These are phyloP conservation scores for Iris pallida DNA, from an alignment of 116 monocot genomes.

Conservation along the genomic window DNA sequence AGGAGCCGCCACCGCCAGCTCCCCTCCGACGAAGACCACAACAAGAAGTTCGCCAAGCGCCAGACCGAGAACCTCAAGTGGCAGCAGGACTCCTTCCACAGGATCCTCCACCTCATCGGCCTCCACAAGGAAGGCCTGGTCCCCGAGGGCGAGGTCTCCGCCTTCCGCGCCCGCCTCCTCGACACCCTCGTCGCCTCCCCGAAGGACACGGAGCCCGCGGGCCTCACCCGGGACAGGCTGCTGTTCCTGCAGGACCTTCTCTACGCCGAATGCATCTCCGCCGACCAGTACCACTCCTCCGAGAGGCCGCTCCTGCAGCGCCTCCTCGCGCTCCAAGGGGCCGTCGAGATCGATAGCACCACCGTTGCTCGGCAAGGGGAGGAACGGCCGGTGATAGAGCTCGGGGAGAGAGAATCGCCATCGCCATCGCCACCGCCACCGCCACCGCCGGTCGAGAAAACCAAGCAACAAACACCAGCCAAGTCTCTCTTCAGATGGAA, in stretches of 20 bases:
- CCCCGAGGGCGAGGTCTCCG: slow-evolving; percentile 45
- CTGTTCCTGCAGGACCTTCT: slow-evolving; percentile 89
- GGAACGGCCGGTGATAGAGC: slow-evolving; percentile 72
- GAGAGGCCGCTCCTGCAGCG: slow-evolving; percentile 76
- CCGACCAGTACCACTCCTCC: slow-evolving; percentile 65
- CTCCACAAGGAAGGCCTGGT: slow-evolving; percentile 79
- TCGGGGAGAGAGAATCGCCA: slow-evolving; percentile 37
- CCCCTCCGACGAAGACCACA: slow-evolving; percentile 23
- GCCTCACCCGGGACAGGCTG: slow-evolving; percentile 70
- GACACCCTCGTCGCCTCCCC: slow-evolving; percentile 60
- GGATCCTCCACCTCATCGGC: slow-evolving; percentile 69
- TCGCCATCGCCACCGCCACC: no score
- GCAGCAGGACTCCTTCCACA: slow-evolving; percentile 98
- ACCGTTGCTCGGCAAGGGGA: not conserved
- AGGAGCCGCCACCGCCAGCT: slow-evolving; percentile 31
- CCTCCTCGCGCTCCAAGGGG: slow-evolving; percentile 60
- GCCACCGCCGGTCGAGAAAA: not conserved
- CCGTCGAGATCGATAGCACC: slow-evolving; percentile 59
- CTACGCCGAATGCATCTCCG: slow-evolving; percentile 78
- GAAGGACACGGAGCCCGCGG: slow-evolving; percentile 36
- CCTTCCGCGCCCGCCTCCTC: slow-evolving; percentile 64
- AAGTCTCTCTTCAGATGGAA: slow-evolving; percentile 29
- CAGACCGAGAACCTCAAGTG: slow-evolving; percentile 84
- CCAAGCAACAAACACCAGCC: slow-evolving; percentile 16
- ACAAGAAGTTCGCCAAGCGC: slow-evolving; percentile 36